Percentiles rank a stretch among this genome's conserved stretches.
Conservation (phyloP, 169 alveolate genomes). For the Theileria parva region DNA sequence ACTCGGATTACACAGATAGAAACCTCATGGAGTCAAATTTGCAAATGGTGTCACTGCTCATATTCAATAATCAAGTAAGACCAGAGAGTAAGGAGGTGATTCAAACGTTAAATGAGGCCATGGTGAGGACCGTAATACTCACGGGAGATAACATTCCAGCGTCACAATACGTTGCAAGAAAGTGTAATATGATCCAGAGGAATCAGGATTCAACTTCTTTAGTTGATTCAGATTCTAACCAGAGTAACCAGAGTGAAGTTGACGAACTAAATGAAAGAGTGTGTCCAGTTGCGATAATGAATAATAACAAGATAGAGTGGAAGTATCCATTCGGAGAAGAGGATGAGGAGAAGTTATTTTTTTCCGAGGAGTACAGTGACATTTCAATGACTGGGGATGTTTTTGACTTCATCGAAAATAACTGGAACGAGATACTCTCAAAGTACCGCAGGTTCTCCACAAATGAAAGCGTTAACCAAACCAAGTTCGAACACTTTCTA, state of each 20-base stretch:
- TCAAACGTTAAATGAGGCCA: slow-evolving; percentile 68
- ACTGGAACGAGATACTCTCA: slow-evolving; percentile 58
- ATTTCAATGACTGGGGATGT: slow-evolving; percentile 64
- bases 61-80: slow-evolving; percentile 74
- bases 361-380: slow-evolving; percentile 37
- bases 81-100: slow-evolving; percentile 66
- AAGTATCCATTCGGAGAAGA: slow-evolving; percentile 38
- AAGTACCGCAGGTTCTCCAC: slow-evolving; percentile 33
- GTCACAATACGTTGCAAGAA: slow-evolving; percentile 72
- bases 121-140: slow-evolving; percentile 74
- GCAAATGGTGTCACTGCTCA: slow-evolving; percentile 64
- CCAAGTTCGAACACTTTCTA: slow-evolving; percentile 55
- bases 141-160: slow-evolving; percentile 79
- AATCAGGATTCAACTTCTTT: background rate
- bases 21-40: slow-evolving; percentile 69
- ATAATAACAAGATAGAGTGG: slow-evolving; percentile 53
- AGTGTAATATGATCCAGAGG: slow-evolving; percentile 66
- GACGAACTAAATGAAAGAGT: background rate
- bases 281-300: slow-evolving; percentile 46
- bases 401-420: slow-evolving; percentile 47
- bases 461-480: slow-evolving; percentile 47
- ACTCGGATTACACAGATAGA: slow-evolving; percentile 39
- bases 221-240: background rate
- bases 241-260: background rate
- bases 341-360: slow-evolving; percentile 60